Percentiles rank a stretch among this genome's conserved stretches.
These are phyloP conservation scores for Phytophthora macrochlamydospora DNA, from an alignment of 352 stramenopile species.

Conservation along the genomic window DNA sequence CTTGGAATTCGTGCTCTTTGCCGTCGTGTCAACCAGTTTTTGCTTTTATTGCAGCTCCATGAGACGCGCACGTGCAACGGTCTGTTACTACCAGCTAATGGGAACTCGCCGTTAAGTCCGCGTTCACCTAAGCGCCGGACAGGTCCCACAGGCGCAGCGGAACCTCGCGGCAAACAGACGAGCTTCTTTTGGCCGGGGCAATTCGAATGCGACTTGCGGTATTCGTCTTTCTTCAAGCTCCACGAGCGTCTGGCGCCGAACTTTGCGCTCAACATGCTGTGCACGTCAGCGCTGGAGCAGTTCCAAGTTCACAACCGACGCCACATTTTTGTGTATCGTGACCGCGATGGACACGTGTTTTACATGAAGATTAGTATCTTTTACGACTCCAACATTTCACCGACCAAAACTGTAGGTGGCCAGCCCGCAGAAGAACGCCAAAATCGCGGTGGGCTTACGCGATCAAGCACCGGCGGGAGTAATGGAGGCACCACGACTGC, in stretches of 20 bases:
- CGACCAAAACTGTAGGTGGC: constrained; percentile 4
- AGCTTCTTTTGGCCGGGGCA: constrained; percentile 88
- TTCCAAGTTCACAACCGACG: constrained; percentile 91
- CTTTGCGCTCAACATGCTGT: constrained; percentile 84
- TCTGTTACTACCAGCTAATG: constrained; percentile 59
- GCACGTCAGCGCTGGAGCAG: constrained; percentile 84
- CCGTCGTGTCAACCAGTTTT: constrained; percentile 85
- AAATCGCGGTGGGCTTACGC: constrained; percentile 24
- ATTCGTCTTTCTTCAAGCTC: constrained; percentile 78
- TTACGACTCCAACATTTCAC: constrained; percentile 27
- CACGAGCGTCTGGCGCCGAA: constrained; percentile 79
- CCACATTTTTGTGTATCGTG: constrained; percentile 88
- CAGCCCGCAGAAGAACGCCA: constrained; percentile 30
- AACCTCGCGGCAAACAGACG: constrained; percentile 24
- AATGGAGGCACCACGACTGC: constrained; percentile 13
- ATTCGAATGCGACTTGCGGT: constrained; percentile 86
- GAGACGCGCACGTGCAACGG: constrained; percentile 82
- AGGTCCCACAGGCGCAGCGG: constrained; percentile 18
- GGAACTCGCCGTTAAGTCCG: constrained; percentile 41
- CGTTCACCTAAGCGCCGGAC: constrained; percentile 43
- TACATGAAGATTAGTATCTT: constrained; percentile 89
- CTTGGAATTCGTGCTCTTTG: constrained; percentile 69
- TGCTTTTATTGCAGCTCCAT: constrained; percentile 85
- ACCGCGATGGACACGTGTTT: constrained; percentile 86
- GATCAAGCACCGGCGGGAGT: constrained; percentile 31